A percentile compares a stretch with the other conserved stretches of the same genome.
Conservation (phyloP, 2,329 filamentous ascomycete genomes). For the Hypoxylon sp. region DNA sequence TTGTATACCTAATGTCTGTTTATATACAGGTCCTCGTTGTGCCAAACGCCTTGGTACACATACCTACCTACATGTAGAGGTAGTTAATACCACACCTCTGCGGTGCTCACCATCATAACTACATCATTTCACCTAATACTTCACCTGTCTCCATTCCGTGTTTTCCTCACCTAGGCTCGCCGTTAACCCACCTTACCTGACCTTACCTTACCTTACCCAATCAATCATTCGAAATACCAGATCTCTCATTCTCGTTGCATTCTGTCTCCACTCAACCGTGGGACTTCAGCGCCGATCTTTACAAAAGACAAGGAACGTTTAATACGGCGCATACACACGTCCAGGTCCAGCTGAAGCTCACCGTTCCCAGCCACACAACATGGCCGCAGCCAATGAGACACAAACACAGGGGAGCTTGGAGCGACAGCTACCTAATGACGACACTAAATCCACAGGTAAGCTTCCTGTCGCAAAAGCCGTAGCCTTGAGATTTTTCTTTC, state of each 20-base stretch:
- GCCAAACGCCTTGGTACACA: neutral
- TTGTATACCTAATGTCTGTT: neutral
- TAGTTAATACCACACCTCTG: conserved; percentile 8
- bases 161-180: conserved; percentile 23
- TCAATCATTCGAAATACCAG: conserved; percentile 21
- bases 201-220: conserved; percentile 19
- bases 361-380: conserved; percentile 35
- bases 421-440: conserved; percentile 48
- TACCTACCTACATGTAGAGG: neutral
- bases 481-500: conserved; percentile 3
- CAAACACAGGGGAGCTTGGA: conserved; percentile 24
- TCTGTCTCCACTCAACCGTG: conserved; percentile 24
- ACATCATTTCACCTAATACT: conserved; percentile 32
- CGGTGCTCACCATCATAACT: conserved; percentile 24
- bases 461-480: conserved; percentile 23
- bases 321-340: conserved; percentile 29
- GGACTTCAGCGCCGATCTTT: conserved; percentile 37
- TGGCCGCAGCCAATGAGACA: conserved; percentile 39
- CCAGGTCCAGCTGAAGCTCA: conserved; percentile 30
- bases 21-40: conserved; percentile 11
- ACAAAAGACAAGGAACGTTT: conserved; percentile 14
- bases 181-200: conserved; percentile 3
- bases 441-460: conserved; percentile 48
- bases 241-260: conserved; percentile 26
- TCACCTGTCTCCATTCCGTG: conserved; percentile 1